Conservation (phyloP, 495 filamentous ascomycete species). For the Penicillium macrosclerotiorum region DNA sequence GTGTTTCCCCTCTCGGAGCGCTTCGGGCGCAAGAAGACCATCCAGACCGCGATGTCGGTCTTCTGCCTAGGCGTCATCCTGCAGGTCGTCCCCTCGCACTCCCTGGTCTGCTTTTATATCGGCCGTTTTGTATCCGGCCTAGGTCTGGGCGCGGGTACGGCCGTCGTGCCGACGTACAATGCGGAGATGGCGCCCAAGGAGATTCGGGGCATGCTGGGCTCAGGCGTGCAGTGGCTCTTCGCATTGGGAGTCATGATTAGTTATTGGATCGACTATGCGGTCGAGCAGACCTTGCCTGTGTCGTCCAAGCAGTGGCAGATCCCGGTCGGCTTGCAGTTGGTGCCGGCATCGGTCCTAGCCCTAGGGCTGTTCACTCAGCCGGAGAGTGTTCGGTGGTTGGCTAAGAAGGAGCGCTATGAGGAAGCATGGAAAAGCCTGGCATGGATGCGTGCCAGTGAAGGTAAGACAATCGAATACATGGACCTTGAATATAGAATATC, state of each 20-base stretch:
- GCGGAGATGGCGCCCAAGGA: conserved; percentile 55
- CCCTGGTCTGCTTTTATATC: conserved; percentile 45
- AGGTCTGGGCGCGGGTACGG: conserved; percentile 53
- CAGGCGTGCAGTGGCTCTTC: conserved; percentile 48
- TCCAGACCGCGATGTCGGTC: conserved; percentile 37
- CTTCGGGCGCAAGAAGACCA: conserved; percentile 44
- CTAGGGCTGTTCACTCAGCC: conserved; percentile 45
- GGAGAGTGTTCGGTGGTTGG: conserved; percentile 51
- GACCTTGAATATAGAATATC: too few relatives aligned
- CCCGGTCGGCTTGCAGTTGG: conserved; percentile 50
- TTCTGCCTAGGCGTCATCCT: conserved; percentile 46
- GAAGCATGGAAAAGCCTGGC: conserved; percentile 46
- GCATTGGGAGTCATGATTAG: conserved; percentile 47
- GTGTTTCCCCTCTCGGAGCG: conserved; percentile 40
- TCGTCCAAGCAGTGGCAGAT: conserved; percentile 53
- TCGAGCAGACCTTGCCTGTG: conserved; percentile 31
- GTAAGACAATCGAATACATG: conserved; percentile 8
- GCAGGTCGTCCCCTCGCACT: conserved; percentile 41
- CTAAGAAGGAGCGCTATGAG: conserved; percentile 47
- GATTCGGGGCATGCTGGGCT: conserved; percentile 50
- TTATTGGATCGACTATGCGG: conserved; percentile 55
- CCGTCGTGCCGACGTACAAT: conserved; percentile 53
- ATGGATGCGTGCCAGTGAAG: conserved; percentile 49
- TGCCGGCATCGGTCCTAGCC: conserved; percentile 44
- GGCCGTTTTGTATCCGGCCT: conserved; percentile 53